Evolutionary conservation across 2,329 filamentous ascomycete genomes (phyloP).

Genomic region (Stemphylium beticola): DNA sequence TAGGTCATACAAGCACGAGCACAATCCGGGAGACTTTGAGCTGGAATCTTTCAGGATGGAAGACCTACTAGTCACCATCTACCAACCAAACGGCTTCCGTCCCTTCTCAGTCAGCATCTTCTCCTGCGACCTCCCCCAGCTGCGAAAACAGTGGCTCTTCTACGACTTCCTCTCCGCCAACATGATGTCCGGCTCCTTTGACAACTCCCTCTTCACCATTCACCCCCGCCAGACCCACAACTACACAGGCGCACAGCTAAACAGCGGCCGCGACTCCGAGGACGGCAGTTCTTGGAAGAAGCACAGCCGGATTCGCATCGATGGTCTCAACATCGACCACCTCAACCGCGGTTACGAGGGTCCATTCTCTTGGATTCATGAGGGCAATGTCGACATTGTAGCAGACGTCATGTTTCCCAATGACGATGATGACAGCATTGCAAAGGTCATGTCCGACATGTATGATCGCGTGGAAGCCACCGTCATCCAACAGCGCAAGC

Average conservation of each 20-base stretch:
- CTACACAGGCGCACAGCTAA: constrained; percentile 68
- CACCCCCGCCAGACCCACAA: constrained; percentile 91
- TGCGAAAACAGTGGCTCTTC: constrained; percentile 96
- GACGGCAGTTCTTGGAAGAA: constrained; percentile 87
- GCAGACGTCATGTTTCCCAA: constrained; percentile 93
- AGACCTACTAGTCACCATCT: constrained; percentile 87
- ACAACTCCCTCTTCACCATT: constrained; percentile 95
- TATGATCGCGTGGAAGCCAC: constrained; percentile 96
- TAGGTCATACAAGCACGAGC: constrained; percentile 83
- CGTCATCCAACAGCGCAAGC: constrained; percentile 75
- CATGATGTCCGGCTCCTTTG: constrained; percentile 94
- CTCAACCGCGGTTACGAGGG: constrained; percentile 91
- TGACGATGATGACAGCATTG: constrained; percentile 85
- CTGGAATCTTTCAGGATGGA: constrained; percentile 97
- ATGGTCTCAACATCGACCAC: constrained; percentile 93
- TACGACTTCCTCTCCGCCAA: constrained; percentile 96
- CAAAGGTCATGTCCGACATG: constrained; percentile 95
- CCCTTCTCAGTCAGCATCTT: constrained; percentile 96
- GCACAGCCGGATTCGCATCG: constrained; percentile 88
- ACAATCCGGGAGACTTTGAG: constrained; percentile 92
- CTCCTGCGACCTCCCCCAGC: constrained; percentile 88
- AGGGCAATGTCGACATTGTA: constrained; percentile 95
- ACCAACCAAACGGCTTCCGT: constrained; percentile 89
- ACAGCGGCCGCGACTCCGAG: constrained; percentile 63
- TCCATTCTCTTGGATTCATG: constrained; percentile 96